Evolutionary conservation across 768 basidiomycete species (phyloP).

Genomic region (Kwoniella europaea): DNA sequence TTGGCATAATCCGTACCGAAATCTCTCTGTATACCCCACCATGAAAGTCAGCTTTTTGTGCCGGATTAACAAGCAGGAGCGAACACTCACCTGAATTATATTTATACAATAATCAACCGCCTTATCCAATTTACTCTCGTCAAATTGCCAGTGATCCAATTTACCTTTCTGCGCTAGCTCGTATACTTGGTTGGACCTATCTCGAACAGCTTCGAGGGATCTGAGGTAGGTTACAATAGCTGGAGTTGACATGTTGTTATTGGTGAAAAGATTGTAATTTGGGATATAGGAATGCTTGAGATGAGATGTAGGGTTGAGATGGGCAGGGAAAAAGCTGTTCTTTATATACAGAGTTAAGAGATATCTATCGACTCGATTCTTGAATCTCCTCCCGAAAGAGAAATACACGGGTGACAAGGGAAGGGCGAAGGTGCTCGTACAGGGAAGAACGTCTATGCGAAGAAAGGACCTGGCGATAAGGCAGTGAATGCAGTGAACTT

Average conservation of each 20-base stretch:
- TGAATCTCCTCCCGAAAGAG: too few relatives aligned
- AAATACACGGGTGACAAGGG: too few relatives aligned
- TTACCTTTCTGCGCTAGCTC: conserved; percentile 74
- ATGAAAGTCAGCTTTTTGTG: not conserved
- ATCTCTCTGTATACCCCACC: conserved; percentile 67
- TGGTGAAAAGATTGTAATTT: not conserved
- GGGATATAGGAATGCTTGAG: not conserved
- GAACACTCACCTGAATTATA: conserved; percentile 72
- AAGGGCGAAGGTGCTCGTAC: too few relatives aligned
- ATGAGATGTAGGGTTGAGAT: not conserved
- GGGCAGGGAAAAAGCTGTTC: too few relatives aligned
- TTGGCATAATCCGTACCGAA: conserved; percentile 70
- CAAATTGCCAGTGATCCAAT: conserved; percentile 83
- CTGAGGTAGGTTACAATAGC: conserved; percentile 67
- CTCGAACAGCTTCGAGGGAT: conserved; percentile 84
- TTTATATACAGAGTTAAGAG: too few relatives aligned
- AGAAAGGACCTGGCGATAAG: too few relatives aligned
- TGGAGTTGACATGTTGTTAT: conserved; percentile 2
- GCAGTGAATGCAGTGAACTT: too few relatives aligned
- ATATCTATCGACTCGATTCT: too few relatives aligned
- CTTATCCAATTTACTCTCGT: conserved; percentile 72
- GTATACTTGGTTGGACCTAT: conserved; percentile 78
- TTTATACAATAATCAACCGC: conserved; percentile 75
- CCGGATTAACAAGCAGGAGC: not conserved
- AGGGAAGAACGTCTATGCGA: too few relatives aligned